Base-by-base conservation (phyloP, 2,329 filamentous ascomycete genomes). In the Epicoccum nigrum region DNA sequence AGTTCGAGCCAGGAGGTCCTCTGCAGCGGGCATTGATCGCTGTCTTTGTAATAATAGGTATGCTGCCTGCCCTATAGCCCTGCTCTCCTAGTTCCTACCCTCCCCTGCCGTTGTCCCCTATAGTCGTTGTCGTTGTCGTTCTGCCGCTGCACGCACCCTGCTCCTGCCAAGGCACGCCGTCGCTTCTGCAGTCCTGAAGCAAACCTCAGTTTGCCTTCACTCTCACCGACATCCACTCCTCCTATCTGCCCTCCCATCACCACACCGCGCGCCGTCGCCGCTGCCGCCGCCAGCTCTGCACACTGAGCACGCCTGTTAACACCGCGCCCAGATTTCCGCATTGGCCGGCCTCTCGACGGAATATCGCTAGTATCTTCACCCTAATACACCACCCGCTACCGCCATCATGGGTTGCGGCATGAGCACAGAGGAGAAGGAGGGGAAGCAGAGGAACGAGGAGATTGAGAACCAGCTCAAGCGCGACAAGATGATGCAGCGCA, bases 371-470 rank as follows among this genome's bases (percentile, higher is more conserved):
- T 50, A 60, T 56, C 43, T 50, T 51, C 49, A 58, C 60, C 65
- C 51, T 71, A 70, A 68, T 72, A 63, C 55, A 59, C 44, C 40
- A 39, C 34, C 32, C 23, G 39, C 25, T 54, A 53, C 48, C 56
- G 63, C 75, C 88, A 92, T 82, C 71, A 99, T 99, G 94, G 94
- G 94, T 86, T 99, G 94, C 78, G 93, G 93, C 80, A 96, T 97
- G 91, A 97, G 93, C 77, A 96, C 94, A 74, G 94, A 97, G 83
- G 94, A 97, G 81, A 97, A 97, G 88, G 94, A 97, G 92, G 93
- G 94, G 81, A 97, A 97, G 90, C 90, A 92, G 83, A 88, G 94
- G 69, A 97, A 99, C 76, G 94, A 99, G 84, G 93, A 97, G 86
- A 99, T 99, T 73, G 94, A 99, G 81, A 97, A 97, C 77, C 93